Base-by-base conservation (phyloP, 345 rosid species). In the Citrus cavaleriei region DNA sequence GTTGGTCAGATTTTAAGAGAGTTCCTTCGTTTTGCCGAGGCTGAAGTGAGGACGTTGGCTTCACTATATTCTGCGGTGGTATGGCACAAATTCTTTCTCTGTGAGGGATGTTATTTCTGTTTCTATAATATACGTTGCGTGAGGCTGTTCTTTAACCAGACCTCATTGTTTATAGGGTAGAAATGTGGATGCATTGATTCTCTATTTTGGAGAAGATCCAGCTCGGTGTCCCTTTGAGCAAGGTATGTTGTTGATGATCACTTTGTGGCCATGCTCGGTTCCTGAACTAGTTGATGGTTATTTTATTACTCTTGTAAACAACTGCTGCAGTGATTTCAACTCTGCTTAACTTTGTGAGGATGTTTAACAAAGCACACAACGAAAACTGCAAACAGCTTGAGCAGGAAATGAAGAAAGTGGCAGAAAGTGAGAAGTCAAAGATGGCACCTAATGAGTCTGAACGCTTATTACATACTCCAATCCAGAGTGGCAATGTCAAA, bases 151-250 rank as follows among this genome's bases (percentile, higher is more conserved):
- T 63, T 74, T 61, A 60, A 68, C 40, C 61, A 60, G 75, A 22
- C 40, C 54, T 60, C 46, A 25, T 63, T 73, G 42, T 74, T 38
- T 67, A 60, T 91, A 93, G 97, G 99, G 98, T 59, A 89, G 91
- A 84, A 92, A 91, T 74, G 95, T 89, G 61, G 99, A 95, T 85
- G 90, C 94, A 55, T 84, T 94, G 84, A 93, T 94, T 83, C 89
- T 92, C 81, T 95, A 95, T 81, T 95, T 94, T 77, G 99, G 99
- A 68, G 98, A 95, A 88, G 97, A 93, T 87, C 99, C 99, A 51
- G 91, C 95, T 51, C 92, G 93, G 35, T 95, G 94, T 65, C 91
- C 97, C 68, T 93, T 93, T 51, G 98, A 95, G 82, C 98, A 95
- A 91, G 99, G 97, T 95, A 76, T 46, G 70, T 68, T 57, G 37